These are phyloP conservation scores for Nothopassalora personata DNA, from an alignment of 2,329 filamentous ascomycete species.

Conservation along the genomic window DNA sequence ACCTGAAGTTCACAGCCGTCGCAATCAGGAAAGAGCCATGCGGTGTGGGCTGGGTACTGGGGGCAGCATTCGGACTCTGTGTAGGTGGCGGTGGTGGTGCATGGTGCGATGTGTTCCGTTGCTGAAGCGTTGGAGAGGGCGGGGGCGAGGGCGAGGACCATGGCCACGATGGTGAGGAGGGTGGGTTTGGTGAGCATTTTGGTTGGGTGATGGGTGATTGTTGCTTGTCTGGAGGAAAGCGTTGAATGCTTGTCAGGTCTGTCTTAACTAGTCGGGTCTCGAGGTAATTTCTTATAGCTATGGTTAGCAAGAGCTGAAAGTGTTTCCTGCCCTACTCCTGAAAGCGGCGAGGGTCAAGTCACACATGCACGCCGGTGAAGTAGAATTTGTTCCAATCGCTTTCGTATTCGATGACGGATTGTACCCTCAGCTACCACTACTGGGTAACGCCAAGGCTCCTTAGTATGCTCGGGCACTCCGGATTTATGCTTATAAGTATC, in stretches of 20 bases:
- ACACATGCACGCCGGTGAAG: background rate
- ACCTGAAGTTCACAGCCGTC: background rate
- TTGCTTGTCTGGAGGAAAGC: too few species aligned
- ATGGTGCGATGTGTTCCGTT: background rate
- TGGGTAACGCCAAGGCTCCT: too few species aligned
- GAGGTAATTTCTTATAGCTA: background rate
- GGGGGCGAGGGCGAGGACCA: too few species aligned
- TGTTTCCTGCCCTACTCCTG: background rate
- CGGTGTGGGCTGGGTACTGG: constrained; percentile 2
- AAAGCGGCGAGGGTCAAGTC: background rate
- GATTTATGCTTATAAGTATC: too few species aligned
- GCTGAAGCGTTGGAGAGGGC: background rate
- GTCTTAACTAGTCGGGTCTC: too few species aligned
- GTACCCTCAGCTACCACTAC: background rate
- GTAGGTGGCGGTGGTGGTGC: constrained; percentile 7
- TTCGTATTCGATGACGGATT: background rate
- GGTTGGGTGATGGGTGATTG: background rate
- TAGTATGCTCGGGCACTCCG: too few species aligned
- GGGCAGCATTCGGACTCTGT: constrained; percentile 6
- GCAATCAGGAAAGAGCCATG: background rate
- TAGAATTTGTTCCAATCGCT: background rate
- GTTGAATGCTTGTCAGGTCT: too few species aligned
- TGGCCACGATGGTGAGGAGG: background rate
- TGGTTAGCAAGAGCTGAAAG: background rate
- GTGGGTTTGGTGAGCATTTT: background rate